Conservation (phyloP, 306 rosid species). For the Quercus berberidifolia region DNA sequence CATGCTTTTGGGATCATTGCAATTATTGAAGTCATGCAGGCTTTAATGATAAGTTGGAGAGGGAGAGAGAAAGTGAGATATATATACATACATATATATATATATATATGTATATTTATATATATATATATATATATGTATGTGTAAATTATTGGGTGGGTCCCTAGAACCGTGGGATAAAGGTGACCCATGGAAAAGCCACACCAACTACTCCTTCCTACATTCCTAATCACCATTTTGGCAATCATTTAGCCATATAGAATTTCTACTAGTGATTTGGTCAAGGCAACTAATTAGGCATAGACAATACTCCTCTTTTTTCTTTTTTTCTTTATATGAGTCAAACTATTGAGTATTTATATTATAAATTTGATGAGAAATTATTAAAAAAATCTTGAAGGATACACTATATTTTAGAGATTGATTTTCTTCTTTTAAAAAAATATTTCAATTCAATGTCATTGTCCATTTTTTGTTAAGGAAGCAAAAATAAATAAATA, state of each 20-base stretch:
- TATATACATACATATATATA: neutral
- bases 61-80: neutral
- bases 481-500: no score
- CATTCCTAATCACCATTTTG: constrained; percentile 34
- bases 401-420: no score
- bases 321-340: neutral
- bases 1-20: constrained; percentile 92
- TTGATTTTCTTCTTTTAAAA: no score
- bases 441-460: no score
- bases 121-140: neutral
- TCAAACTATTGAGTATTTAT: no score
- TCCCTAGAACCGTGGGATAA: constrained; percentile 5
- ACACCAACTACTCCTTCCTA: neutral
- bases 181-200: neutral
- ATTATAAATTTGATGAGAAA: no score
- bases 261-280: constrained; percentile 10
- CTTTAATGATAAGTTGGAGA: constrained; percentile 70
- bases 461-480: no score
- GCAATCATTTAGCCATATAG: constrained; percentile 25
- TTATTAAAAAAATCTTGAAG: no score
- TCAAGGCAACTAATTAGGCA: neutral
- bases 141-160: constrained; percentile 52
- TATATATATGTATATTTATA: no score
- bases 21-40: constrained; percentile 92
- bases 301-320: neutral